A percentile compares a stretch with the other conserved stretches of the same genome.
These are phyloP conservation scores for Lepidium sativum DNA, from an alignment of 345 rosid species.

Conservation along the genomic window DNA sequence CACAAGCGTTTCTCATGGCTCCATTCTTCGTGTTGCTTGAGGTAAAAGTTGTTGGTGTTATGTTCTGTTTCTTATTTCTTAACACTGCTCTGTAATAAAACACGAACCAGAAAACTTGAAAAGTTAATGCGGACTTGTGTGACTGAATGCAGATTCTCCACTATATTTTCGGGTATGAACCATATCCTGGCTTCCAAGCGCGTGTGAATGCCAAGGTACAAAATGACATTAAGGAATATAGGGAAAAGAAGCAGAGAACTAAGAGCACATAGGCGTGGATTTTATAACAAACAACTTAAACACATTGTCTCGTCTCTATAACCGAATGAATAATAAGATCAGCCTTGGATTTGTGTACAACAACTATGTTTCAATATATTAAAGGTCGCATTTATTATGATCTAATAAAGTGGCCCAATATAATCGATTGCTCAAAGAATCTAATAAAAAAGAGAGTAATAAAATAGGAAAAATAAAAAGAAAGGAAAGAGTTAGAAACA, in stretches of 20 bases:
- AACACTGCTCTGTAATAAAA: neutral
- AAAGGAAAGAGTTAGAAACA: too few relatives aligned
- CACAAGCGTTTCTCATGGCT: slow-evolving; percentile 79
- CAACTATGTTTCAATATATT: neutral
- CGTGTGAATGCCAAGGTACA: slow-evolving; percentile 51
- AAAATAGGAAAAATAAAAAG: too few relatives aligned
- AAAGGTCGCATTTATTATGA: neutral
- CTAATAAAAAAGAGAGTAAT: too few relatives aligned
- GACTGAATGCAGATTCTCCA: slow-evolving; percentile 52
- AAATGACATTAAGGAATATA: slow-evolving; percentile 46
- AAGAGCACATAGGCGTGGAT: slow-evolving; percentile 25
- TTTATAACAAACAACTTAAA: neutral
- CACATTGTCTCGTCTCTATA: neutral
- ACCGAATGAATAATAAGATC: neutral
- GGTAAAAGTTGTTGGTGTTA: slow-evolving; percentile 32
- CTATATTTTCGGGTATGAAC: slow-evolving; percentile 52
- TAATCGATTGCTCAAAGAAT: too few relatives aligned
- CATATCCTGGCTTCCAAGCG: slow-evolving; percentile 72
- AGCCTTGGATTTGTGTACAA: neutral
- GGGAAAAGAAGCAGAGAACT: slow-evolving; percentile 37
- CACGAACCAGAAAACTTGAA: neutral
- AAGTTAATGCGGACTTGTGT: neutral
- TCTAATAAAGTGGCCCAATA: too few relatives aligned
- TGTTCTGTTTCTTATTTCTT: neutral
- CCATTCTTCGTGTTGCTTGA: slow-evolving; percentile 88